A percentile compares a stretch with the other conserved stretches of the same genome.
phyloP scores from a whole-genome alignment of 805 yeast genomes.

The Saccharomycodes ludwigii region DNA sequence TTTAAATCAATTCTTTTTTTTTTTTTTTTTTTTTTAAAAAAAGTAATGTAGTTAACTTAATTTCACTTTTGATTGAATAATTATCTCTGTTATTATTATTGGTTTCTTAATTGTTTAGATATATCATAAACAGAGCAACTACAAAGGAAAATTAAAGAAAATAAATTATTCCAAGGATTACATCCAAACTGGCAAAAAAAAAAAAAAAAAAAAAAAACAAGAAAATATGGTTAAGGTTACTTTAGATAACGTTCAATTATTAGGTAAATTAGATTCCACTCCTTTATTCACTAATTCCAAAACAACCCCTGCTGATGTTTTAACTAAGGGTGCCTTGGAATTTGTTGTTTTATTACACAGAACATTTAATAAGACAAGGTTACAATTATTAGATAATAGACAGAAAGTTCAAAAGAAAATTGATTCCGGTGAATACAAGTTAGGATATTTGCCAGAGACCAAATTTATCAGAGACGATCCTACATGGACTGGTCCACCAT shows the following conservation, averaged over 20 bases:
- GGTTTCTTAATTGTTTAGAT: too few species aligned
- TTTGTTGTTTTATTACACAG: slow-evolving; percentile 65
- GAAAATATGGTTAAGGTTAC: slow-evolving; percentile 11
- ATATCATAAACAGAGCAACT: too few species aligned
- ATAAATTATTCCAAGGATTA: not conserved
- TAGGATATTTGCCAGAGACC: slow-evolving; percentile 62
- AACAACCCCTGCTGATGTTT: slow-evolving; percentile 27
- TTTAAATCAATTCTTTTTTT: too few species aligned
- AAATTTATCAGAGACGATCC: slow-evolving; percentile 55
- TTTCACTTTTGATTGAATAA: too few species aligned
- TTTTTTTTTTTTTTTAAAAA: too few species aligned
- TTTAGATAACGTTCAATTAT: slow-evolving; percentile 25
- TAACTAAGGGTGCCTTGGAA: slow-evolving; percentile 38
- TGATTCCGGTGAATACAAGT: slow-evolving; percentile 42
- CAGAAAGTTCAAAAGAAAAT: slow-evolving; percentile 45
- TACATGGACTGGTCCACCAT: slow-evolving; percentile 57
- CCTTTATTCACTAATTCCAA: slow-evolving; percentile 24
- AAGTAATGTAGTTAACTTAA: too few species aligned
- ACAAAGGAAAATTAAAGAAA: not conserved
- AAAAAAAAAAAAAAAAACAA: slow-evolving; percentile 1
- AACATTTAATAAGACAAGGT: slow-evolving; percentile 52
- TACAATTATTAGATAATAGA: slow-evolving; percentile 48
- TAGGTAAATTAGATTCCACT: slow-evolving; percentile 21
- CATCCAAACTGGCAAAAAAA: not conserved
- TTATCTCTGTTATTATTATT: too few species aligned